Base-by-base conservation (phyloP, 116 monocot species). In the Cymodocea nodosa region DNA sequence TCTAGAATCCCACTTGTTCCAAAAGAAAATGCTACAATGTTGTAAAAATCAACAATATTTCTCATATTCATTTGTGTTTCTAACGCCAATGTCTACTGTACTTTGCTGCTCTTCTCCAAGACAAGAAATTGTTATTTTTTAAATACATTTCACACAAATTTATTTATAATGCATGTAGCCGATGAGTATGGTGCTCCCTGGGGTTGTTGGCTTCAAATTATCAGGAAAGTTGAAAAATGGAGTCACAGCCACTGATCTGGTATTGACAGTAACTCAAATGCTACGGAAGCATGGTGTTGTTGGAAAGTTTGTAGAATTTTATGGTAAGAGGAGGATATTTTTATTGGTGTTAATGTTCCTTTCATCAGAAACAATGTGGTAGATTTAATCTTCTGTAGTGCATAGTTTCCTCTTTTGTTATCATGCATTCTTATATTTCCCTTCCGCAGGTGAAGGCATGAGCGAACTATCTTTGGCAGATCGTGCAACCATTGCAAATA, bases 101-200 rank as follows among this genome's bases (percentile, higher is more conserved):
- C 19, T 56, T 56, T 56, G 20, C 19, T 56, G 56, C 44, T 8
- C 44, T 44, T 44, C 44, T 44, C 44, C 11, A 8, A 44, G 6
- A 8, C 44, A 8, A 44, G 44, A 44, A n/a, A 44, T 44, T 44
- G 6, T 30, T 30, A 0, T 44, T 44, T 44, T 44, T 6, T 6
- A 6, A 6, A 44, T 44, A 4, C 44, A 44, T 53, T 66, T 52
- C 19, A 16, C 34, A 23, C 36, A 48, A 51, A 13, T 19, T 69
- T 39, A 73, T 64, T 68, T 72, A 44, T 63, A 20, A 60, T 36
- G 70, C 51, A n/a, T 85, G 70, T 82, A 92, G 92, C 92, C 88
- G 54, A 88, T 92, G 92, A 88, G 92, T 57, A 92, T 92, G 92
- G 85, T 88, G 19, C 63, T 92, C 55, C 92, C 92, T 58, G 92